Percentiles rank a stretch among this genome's conserved stretches.
These are phyloP conservation scores for Nemania sp. DNA, from an alignment of 2,329 filamentous ascomycete genomes.

Conservation along the genomic window DNA sequence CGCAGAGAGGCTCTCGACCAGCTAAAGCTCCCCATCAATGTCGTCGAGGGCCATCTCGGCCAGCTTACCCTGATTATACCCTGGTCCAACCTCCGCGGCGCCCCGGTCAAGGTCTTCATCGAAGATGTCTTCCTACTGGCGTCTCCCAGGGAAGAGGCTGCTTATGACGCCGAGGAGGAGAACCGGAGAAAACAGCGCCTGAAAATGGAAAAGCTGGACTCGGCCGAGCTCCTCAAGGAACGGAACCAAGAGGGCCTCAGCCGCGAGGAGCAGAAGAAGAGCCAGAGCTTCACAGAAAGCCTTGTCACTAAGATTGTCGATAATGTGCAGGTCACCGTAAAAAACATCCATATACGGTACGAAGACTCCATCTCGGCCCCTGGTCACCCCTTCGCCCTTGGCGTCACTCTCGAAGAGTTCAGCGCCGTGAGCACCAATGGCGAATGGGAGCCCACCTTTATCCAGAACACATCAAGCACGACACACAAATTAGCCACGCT, in stretches of 20 bases:
- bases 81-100: conserved; percentile 94
- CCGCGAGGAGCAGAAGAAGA: conserved; percentile 94
- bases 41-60: conserved; percentile 92
- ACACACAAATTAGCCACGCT: conserved; percentile 95
- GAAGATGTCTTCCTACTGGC: conserved; percentile 96
- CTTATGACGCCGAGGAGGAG: conserved; percentile 92
- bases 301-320: conserved; percentile 96
- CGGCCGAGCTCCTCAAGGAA: conserved; percentile 91
- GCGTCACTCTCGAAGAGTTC: conserved; percentile 91
- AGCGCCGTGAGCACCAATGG: conserved; percentile 95
- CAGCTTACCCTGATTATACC: conserved; percentile 91
- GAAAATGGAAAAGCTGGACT: conserved; percentile 99
- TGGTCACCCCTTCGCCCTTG: conserved; percentile 91
- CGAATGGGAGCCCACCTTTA: conserved; percentile 94
- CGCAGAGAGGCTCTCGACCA: conserved; percentile 95
- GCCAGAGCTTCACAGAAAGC: conserved; percentile 95
- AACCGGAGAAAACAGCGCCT: conserved; percentile 82
- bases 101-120: conserved; percentile 92
- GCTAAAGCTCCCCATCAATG: conserved; percentile 93
- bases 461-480: conserved; percentile 79
- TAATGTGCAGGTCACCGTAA: conserved; percentile 95
- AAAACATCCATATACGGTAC: conserved; percentile 98
- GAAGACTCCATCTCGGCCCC: conserved; percentile 96
- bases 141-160: conserved; percentile 91
- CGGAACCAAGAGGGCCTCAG: conserved; percentile 90